Base-by-base conservation (phyloP, 345 rosid genomes). In the Eucalyptus victrix region DNA sequence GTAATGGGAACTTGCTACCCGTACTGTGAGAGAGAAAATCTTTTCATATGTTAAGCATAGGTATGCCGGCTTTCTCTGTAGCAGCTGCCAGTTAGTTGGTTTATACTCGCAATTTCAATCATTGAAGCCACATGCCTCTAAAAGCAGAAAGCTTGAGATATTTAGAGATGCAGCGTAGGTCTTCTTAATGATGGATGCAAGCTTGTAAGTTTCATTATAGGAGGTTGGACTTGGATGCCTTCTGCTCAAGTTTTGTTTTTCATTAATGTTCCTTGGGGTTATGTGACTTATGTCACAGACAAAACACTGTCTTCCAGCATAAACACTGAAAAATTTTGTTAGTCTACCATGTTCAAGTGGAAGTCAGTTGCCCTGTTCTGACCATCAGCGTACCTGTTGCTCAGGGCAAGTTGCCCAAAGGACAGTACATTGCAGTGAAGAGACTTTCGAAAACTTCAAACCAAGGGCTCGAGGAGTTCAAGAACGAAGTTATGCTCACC, bases 381-480 rank as follows among this genome's bases (percentile, higher is more conserved):
- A 72, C 45, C 26, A 19, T 72, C 44, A 10, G 81, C 44, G 19
- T 72, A 23, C 45, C 81, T 9, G 13, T 72, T 72, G 45, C 14
- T 72, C 45, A 92, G 95, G 93, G 94, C 9, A 89, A 37, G 53
- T 88, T 94, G 26, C 51, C 86, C 9, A 51, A 69, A 17, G 94
- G 92, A 18, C 91, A 87, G 88, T 91, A 91, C 72, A 92, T 92
- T 87, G 94, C 95, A n/a, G 95, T 92, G 53, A 94, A 94, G 87
- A 93, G 93, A 80, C 92, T 94, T 11, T 92, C 94, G 17, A 89
- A 45, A 67, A 87, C 93, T 18, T 94, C 94, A 7, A 76, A 86
- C 49, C 94, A 94, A 90, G 94, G 95, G 28, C 81, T 81, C 3
- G 91, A 88, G 89, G 94, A 94, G 88, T 93, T 92, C 88, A 32